Base-by-base conservation (phyloP, 2,329 filamentous ascomycete species). In the Epichloe sp. region DNA sequence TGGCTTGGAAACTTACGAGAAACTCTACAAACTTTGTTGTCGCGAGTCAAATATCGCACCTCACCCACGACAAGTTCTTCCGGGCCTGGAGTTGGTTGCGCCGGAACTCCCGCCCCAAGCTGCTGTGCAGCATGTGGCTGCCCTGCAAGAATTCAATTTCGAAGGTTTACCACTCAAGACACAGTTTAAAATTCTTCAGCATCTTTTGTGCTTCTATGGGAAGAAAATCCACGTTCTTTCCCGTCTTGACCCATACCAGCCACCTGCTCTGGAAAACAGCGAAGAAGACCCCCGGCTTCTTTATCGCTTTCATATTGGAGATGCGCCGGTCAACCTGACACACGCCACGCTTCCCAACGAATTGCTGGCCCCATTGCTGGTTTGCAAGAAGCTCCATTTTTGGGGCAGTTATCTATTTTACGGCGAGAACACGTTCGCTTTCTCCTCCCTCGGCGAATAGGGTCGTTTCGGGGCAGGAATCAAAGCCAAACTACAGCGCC, bases 401-500 rank as follows among this genome's bases (percentile, higher is more conserved):
- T 56, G 72, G 1, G 71, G 68, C 0, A 56, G 61, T 2, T 68
- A 71, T 52, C 54, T 70, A 2, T 77, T 77, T 53, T 77, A 77
- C 50, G 71, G 72, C 7, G 53, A 62, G 1, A 78, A 78, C 55
- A 71, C 62, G 0, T 77, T 77, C 53, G 70, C 68, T 0, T 77
- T 78, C 56, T 75, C 71, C n/a, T 74, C 70, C n/a, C 59, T 78
- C 0, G 74, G 75, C 44, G 74, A 78, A 58, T 69, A 73, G 57
- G 69, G 68, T 49, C 67, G 71, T 43, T 78, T 78, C 55, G 67
- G 65, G 49, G 57, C 56, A 1, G 68, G 72, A 0, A 75, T 75
- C 21, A 64, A 67, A 1, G 56, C 62, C 3, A 66, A 71, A 0
- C 52, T 70, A 1, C 65, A 72, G n/a, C 62, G 73, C 0, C 42